Base-by-base conservation (phyloP, 1,284 basidiomycete species). In the Malassezia brasiliensis region DNA sequence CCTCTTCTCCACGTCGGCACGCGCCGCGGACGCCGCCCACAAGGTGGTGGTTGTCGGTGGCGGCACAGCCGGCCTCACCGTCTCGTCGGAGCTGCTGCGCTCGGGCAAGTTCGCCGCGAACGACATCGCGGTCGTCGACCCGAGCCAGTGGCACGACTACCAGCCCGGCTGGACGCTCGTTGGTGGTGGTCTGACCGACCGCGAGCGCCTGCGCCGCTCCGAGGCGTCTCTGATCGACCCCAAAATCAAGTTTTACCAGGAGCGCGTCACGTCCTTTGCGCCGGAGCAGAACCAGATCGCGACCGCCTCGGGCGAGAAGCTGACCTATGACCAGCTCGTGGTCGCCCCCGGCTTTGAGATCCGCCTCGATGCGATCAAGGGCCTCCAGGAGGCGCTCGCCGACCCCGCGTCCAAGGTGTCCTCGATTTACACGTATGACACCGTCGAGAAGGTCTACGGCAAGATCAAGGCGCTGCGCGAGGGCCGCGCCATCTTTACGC, bases 401-500 rank as follows among this genome's bases (percentile, higher is more conserved):
- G 83, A 91, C 74, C 81, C 86, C 12, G 75, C 77, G 3, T 86
- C 85, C 5, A 85, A 85, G n/a, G 90, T 96, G 37, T 86, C 87
- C 5, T 86, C 86, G n/a, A 94, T 94, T 63, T 96, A 96, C 79
- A 86, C 60, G 45, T 72, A 70, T 59, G 54, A 69, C 53, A 59
- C 67, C 3, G 65, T 64, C 47, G 61, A 63, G 54, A 62, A 69
- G 53, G 62, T 71, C 6, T 70, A 63, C 37, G 55, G 59, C 52
- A 61, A 60, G 38, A 65, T 72, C 40, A 41, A 85, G 0, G 88
- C 80, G 9, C 80, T 91, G 61, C 81, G 85, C 48, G 78, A 79
- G 5, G 90, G 89, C 17, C 83, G 85, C 51, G 90, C 91, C 2
- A 82, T 98, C 68, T 96, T 98, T 78, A 96, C 93, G 0, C 93